These are phyloP conservation scores for Pascua sp. DNA, from an alignment of 1,284 basidiomycete species.

Conservation along the genomic window DNA sequence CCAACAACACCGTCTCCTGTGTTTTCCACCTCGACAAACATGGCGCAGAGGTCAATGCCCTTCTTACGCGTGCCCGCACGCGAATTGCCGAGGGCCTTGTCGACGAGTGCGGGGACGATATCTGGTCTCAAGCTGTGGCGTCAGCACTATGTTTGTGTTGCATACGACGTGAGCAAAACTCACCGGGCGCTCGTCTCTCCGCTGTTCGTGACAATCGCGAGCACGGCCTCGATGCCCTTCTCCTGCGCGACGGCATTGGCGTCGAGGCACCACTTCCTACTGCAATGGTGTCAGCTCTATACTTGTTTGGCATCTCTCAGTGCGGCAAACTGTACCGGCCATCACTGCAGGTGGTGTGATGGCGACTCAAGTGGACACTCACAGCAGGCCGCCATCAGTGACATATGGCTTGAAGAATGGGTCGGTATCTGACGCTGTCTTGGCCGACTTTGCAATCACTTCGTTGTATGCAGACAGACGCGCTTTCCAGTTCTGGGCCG, in stretches of 20 bases:
- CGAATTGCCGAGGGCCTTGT: conserved; percentile 91
- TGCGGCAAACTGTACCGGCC: no score
- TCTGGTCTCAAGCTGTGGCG: conserved; percentile 57
- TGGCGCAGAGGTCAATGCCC: conserved; percentile 77
- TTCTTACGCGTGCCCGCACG: conserved; percentile 88
- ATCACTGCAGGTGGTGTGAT: no score
- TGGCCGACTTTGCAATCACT: conserved; percentile 78
- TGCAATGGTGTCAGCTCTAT: conserved; percentile 20
- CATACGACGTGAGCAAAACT: conserved; percentile 6
- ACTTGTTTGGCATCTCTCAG: neutral
- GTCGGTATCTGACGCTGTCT: conserved; percentile 86
- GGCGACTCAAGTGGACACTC: conserved; percentile 3
- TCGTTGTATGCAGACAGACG: conserved; percentile 88
- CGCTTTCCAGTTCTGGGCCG: conserved; percentile 84
- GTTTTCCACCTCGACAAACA: conserved; percentile 94
- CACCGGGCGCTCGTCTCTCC: conserved; percentile 74
- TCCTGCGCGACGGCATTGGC: conserved; percentile 97
- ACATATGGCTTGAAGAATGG: conserved; percentile 88
- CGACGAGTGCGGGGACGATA: conserved; percentile 84
- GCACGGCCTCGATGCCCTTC: conserved; percentile 85
- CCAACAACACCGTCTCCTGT: conserved; percentile 81
- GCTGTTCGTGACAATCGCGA: conserved; percentile 81
- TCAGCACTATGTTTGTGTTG: neutral
- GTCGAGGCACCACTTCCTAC: conserved; percentile 85
- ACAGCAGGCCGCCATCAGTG: conserved; percentile 51